Percentiles rank a stretch among this genome's conserved stretches.
Conservation (phyloP, 2,329 filamentous ascomycete species). For the Xylaria sp. region DNA sequence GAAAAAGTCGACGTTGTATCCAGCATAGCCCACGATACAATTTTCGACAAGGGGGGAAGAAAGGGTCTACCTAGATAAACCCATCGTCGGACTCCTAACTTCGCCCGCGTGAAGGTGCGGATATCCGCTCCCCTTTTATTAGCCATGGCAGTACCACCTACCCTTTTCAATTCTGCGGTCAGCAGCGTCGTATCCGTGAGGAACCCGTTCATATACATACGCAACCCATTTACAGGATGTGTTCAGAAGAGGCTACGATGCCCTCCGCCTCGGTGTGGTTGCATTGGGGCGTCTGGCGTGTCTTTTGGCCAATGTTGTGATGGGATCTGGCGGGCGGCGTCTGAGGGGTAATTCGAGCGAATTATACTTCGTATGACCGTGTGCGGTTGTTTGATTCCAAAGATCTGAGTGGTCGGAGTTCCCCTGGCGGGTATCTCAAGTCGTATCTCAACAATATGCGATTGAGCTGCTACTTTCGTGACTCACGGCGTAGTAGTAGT, state of each 20-base stretch:
- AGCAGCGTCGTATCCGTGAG: background rate
- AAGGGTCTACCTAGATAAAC: background rate
- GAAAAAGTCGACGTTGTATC: background rate
- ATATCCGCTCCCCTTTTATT: background rate
- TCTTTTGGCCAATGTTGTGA: background rate
- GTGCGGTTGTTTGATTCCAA: too few relatives aligned
- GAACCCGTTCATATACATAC: background rate
- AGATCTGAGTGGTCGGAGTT: too few relatives aligned
- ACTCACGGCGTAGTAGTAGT: too few relatives aligned
- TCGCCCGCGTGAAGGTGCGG: too few relatives aligned
- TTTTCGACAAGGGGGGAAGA: background rate
- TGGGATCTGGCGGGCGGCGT: background rate
- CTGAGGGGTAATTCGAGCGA: background rate
- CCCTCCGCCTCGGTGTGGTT: background rate
- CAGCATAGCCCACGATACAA: background rate
- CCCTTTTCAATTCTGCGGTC: background rate
- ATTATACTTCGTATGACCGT: too few relatives aligned
- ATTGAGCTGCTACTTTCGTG: too few relatives aligned
- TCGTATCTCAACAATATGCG: too few relatives aligned
- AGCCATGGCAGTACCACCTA: background rate
- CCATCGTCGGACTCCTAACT: too few relatives aligned
- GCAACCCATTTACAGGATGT: background rate
- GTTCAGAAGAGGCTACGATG: background rate
- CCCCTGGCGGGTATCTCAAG: too few relatives aligned
- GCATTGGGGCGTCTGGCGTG: constrained; percentile 5